Percentiles rank a stretch among this genome's conserved stretches.
These are phyloP conservation scores for Benincasa hispida DNA, from an alignment of 306 rosid species.

Conservation along the genomic window DNA sequence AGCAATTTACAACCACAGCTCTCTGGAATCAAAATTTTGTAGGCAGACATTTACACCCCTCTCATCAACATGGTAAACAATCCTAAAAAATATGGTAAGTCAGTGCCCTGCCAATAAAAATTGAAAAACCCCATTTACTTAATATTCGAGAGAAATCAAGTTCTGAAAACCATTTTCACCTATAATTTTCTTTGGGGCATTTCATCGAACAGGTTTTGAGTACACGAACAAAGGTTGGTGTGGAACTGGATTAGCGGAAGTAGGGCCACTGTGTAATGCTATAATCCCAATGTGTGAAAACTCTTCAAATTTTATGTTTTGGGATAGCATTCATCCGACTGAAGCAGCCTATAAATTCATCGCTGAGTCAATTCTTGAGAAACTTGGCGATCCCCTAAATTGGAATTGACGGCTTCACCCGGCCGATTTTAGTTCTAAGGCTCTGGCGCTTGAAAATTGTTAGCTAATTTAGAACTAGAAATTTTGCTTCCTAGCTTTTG, in stretches of 20 bases:
- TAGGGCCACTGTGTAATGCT: conserved; percentile 28
- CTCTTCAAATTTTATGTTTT: conserved; percentile 30
- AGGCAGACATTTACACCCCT: conserved; percentile 22
- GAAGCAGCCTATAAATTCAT: conserved; percentile 18
- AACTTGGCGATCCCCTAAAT: too few species aligned
- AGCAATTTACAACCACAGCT: conserved; percentile 17
- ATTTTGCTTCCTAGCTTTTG: too few species aligned
- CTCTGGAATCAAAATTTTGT: conserved; percentile 32
- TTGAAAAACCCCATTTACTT: neutral
- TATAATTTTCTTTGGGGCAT: neutral
- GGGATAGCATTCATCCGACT: conserved; percentile 50
- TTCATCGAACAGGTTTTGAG: neutral
- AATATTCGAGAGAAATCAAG: neutral
- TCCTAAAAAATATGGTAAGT: conserved; percentile 41
- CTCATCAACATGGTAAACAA: conserved; percentile 27
- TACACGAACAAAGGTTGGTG: neutral
- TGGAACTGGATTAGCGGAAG: conserved; percentile 15
- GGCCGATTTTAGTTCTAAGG: too few species aligned
- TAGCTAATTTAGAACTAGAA: too few species aligned
- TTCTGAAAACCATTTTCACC: too few species aligned
- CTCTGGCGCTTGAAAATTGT: too few species aligned
- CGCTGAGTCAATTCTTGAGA: too few species aligned
- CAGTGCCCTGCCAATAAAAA: neutral
- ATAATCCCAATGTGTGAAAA: conserved; percentile 23
- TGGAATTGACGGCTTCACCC: too few species aligned